phyloP scores from a whole-genome alignment of 352 stramenopile genomes.

The Pythium sp. region DNA sequence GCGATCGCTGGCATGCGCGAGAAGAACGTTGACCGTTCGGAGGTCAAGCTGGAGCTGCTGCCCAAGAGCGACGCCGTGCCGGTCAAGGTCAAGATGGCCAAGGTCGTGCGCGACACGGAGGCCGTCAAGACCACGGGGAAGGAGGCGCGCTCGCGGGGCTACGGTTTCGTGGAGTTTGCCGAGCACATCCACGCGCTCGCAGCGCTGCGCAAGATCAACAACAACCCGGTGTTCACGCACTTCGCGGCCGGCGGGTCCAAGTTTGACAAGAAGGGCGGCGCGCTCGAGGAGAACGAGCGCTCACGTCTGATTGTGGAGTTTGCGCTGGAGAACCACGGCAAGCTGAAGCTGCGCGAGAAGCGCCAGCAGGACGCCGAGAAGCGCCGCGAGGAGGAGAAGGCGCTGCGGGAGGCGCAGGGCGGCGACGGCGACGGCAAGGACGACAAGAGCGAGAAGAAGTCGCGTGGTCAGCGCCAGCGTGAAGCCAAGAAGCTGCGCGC shows the following conservation, averaged over 20 bases:
- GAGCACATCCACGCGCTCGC: conserved; percentile 95
- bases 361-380: conserved; percentile 63
- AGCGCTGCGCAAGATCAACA: conserved; percentile 96
- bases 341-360: conserved; percentile 84
- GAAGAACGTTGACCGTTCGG: conserved; percentile 71
- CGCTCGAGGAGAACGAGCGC: conserved; percentile 49
- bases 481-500: conserved; percentile 65
- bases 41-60: conserved; percentile 74
- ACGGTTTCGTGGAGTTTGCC: conserved; percentile 97
- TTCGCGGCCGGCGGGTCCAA: conserved; percentile 48
- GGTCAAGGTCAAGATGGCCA: conserved; percentile 82
- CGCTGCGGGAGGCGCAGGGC: conserved; percentile 60
- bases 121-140: conserved; percentile 52
- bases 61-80: conserved; percentile 29
- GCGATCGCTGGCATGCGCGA: conserved; percentile 69
- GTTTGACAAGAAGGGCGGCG: conserved; percentile 29
- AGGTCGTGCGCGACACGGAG: conserved; percentile 78
- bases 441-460: conserved; percentile 44
- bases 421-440: conserved; percentile 25
- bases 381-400: conserved; percentile 62
- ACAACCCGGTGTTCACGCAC: conserved; percentile 92
- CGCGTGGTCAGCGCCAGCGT: conserved; percentile 69
- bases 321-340: conserved; percentile 86
- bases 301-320: conserved; percentile 89
- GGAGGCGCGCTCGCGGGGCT: conserved; percentile 60